These are phyloP conservation scores for Gossypium australe DNA, from an alignment of 345 rosid genomes.

Conservation along the genomic window DNA sequence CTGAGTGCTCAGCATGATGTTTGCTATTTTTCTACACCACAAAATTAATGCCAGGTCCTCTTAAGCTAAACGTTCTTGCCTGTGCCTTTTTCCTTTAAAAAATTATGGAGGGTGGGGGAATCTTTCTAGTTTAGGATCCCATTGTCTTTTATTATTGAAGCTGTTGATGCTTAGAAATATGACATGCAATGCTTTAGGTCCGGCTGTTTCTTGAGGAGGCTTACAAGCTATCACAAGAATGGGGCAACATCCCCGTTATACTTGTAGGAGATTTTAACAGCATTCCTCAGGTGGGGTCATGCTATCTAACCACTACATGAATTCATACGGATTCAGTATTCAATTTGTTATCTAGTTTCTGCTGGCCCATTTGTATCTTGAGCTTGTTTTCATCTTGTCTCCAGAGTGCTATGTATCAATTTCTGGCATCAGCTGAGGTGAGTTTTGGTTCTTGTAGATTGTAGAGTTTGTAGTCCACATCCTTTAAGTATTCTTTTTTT, in stretches of 20 bases:
- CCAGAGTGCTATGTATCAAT: slow-evolving; percentile 87
- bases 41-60: neutral
- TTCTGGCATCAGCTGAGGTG: slow-evolving; percentile 76
- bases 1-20: slow-evolving; percentile 8
- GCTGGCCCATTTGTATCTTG: slow-evolving; percentile 12
- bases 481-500: neutral
- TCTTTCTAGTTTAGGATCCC: neutral
- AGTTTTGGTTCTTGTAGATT: slow-evolving; percentile 27
- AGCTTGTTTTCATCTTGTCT: slow-evolving; percentile 22
- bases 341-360: neutral
- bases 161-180: neutral
- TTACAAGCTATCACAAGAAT: slow-evolving; percentile 62
- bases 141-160: neutral
- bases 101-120: neutral
- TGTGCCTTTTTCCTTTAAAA: neutral
- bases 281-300: slow-evolving; percentile 59
- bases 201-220: slow-evolving; percentile 74
- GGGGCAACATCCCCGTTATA: slow-evolving; percentile 78
- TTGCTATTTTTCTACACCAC: neutral
- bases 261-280: slow-evolving; percentile 80
- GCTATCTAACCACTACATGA: neutral
- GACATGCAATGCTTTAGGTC: slow-evolving; percentile 38
- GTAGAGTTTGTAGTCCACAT: slow-evolving; percentile 7
- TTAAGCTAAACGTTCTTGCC: neutral
- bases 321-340: neutral